Evolutionary conservation across 2,329 filamentous ascomycete species (phyloP), one percentile per base, ranked within the genome.

Genomic region (Penicillium sp.): DNA sequence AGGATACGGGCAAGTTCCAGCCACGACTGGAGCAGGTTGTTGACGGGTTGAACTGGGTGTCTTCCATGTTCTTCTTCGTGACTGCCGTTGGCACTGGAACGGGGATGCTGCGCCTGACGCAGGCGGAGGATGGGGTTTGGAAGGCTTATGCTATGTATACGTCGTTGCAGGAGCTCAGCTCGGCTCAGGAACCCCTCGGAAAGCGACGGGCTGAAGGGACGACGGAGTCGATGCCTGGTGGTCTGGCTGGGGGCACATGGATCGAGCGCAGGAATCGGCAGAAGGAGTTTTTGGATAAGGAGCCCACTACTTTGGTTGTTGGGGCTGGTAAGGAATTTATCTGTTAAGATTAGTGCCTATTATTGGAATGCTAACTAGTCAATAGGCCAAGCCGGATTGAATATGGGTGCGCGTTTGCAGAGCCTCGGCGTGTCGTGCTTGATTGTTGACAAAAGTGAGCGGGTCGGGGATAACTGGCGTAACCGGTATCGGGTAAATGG

Each of bases 391-490:
- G 68, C 75, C 18, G 77, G 76, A 16, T 60, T 78, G 18, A 76
- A 72, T 31, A 62, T 74, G 45, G 75, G 68, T 25, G 76, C 76
- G 34, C 71, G 76, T 12, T 65, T 78, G 2, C 68, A 77, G 50
- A 71, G 69, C 4, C 63, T 78, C 13, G 72, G 73, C 4, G 52
- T 79, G 0, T 68, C 71, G 6, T 68, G 65, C 47, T 64, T 80
- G 18, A 67, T 81, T 31, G 62, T 81, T 15, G 79, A 82, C 48
- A 72, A 72, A 49, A 75, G 77, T 38, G 66, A 73, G 16, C 67
- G 74, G 0, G 68, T 81, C 10, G 79, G 79, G 5, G 79, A 81
- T 56, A 79, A 78, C 47, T 82, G 80, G 80, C 66, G 77, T 3
- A 71, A 75, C 16, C 72, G 80, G n/a, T 82, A 82, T 56, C 69